These are phyloP conservation scores for Entomortierella lignicola DNA, from an alignment of 192 early-diverging fungal genomes.

Conservation along the genomic window DNA sequence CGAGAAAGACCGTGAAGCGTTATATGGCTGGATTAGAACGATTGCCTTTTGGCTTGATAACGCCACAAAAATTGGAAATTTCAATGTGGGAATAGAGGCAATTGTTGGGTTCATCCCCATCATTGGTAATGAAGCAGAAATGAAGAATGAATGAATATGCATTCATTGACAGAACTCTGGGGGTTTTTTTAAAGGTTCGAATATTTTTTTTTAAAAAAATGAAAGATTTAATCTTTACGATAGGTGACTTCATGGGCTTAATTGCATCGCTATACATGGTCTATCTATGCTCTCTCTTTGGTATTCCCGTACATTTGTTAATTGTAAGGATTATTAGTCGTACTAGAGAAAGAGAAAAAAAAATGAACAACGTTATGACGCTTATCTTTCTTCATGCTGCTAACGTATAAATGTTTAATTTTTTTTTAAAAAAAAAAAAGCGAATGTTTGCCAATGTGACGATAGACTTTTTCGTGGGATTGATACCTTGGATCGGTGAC, in stretches of 20 bases:
- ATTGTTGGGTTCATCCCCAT: slow-evolving; percentile 43
- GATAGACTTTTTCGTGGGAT: slow-evolving; percentile 40
- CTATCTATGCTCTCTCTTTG: slow-evolving; percentile 37
- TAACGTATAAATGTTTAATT: too few species aligned
- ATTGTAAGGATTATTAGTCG: slow-evolving; percentile 15
- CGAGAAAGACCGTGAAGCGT: slow-evolving; percentile 31
- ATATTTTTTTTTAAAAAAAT: neutral
- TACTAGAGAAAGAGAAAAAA: neutral
- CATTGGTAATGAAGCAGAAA: slow-evolving; percentile 12
- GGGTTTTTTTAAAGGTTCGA: too few species aligned
- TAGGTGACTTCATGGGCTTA: slow-evolving; percentile 43
- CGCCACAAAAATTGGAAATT: slow-evolving; percentile 18
- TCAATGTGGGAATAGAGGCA: slow-evolving; percentile 36
- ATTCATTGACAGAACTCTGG: too few species aligned
- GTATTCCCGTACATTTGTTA: slow-evolving; percentile 27
- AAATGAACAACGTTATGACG: too few species aligned
- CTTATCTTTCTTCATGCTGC: too few species aligned
- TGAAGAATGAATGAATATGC: neutral
- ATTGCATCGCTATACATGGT: slow-evolving; percentile 39
- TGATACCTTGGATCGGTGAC: slow-evolving; percentile 42
- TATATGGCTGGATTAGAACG: slow-evolving; percentile 39
- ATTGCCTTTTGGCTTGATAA: slow-evolving; percentile 49
- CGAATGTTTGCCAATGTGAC: slow-evolving; percentile 42
- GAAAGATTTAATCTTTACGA: neutral
- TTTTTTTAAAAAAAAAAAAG: too few species aligned